Percentiles rank a stretch among this genome's conserved stretches.
phyloP scores from a whole-genome alignment of 2,329 filamentous ascomycete species.

The Penicillium sclerotiorum region DNA sequence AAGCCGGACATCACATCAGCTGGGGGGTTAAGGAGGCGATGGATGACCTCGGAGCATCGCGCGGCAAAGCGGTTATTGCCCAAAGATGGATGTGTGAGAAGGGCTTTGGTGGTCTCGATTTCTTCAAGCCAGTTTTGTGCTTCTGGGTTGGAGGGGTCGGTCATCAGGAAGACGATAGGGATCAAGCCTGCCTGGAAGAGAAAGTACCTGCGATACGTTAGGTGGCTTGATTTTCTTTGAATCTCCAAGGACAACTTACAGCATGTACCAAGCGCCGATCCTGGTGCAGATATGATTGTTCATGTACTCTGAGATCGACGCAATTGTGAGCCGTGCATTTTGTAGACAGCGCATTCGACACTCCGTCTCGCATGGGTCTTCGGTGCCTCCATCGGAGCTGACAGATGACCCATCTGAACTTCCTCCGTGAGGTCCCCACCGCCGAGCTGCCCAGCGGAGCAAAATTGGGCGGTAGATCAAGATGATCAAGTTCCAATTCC shows the following conservation, averaged over 20 bases:
- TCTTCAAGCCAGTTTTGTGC: conserved; percentile 41
- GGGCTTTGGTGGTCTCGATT: conserved; percentile 44
- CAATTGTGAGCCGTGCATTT: conserved; percentile 45
- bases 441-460: conserved; percentile 42
- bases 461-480: conserved; percentile 48
- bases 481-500: conserved; percentile 48
- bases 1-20: conserved; percentile 15
- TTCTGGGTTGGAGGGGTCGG: conserved; percentile 41
- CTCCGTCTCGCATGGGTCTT: conserved; percentile 41
- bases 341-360: conserved; percentile 45
- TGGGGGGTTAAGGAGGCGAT: conserved; percentile 40
- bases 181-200: conserved; percentile 50
- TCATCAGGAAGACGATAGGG: conserved; percentile 48
- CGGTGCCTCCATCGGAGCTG: conserved; percentile 29
- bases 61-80: conserved; percentile 43
- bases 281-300: conserved; percentile 43
- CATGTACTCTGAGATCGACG: conserved; percentile 46
- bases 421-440: conserved; percentile 32
- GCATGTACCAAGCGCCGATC: conserved; percentile 48
- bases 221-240: background rate
- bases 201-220: conserved; percentile 38
- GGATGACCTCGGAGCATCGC: conserved; percentile 44
- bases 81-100: conserved; percentile 42
- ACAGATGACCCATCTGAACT: conserved; percentile 20
- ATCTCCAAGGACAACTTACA: conserved; percentile 26